A percentile compares a stretch with the other conserved stretches of the same genome.
Evolutionary conservation across 768 basidiomycete species (phyloP).

Genomic region (Lactarius evosmus): DNA sequence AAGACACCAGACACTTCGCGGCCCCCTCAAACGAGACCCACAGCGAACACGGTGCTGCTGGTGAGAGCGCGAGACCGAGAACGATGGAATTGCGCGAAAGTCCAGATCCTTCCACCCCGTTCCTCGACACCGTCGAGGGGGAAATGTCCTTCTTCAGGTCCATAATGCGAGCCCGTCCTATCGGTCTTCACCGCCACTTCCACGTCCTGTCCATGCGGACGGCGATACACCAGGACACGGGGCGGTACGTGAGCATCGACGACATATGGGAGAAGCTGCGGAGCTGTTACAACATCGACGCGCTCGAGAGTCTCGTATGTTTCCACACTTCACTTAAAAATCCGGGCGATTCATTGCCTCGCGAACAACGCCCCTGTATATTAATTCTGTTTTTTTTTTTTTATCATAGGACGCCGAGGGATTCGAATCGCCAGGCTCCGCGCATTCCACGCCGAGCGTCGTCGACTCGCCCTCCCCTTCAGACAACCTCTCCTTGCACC

Average conservation of each 20-base stretch:
- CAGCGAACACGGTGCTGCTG: neutral
- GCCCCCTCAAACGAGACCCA: neutral
- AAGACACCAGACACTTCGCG: slow-evolving; percentile 13
- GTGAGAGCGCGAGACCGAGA: neutral
- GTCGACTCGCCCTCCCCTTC: slow-evolving; percentile 66
- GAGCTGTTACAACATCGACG: slow-evolving; percentile 70
- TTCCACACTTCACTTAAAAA: slow-evolving; percentile 18
- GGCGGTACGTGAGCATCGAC: slow-evolving; percentile 53
- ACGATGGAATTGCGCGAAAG: slow-evolving; percentile 21
- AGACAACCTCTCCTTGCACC: slow-evolving; percentile 64
- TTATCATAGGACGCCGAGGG: slow-evolving; percentile 25
- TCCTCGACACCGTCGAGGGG: slow-evolving; percentile 68
- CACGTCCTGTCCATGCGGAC: slow-evolving; percentile 74
- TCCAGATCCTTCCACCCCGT: slow-evolving; percentile 14
- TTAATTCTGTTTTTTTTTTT: too few species aligned
- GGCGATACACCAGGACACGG: slow-evolving; percentile 69
- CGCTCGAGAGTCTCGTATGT: slow-evolving; percentile 67
- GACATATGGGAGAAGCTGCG: slow-evolving; percentile 74
- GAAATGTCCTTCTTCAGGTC: slow-evolving; percentile 85
- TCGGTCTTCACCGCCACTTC: slow-evolving; percentile 81
- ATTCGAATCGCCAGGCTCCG: slow-evolving; percentile 42
- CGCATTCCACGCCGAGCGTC: slow-evolving; percentile 42
- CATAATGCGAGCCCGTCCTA: slow-evolving; percentile 74
- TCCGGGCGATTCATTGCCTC: too few species aligned
- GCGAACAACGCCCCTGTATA: slow-evolving; percentile 6